Evolutionary conservation across 768 basidiomycete species (phyloP).

Genomic region (Porpolomopsis calyptriformis): DNA sequence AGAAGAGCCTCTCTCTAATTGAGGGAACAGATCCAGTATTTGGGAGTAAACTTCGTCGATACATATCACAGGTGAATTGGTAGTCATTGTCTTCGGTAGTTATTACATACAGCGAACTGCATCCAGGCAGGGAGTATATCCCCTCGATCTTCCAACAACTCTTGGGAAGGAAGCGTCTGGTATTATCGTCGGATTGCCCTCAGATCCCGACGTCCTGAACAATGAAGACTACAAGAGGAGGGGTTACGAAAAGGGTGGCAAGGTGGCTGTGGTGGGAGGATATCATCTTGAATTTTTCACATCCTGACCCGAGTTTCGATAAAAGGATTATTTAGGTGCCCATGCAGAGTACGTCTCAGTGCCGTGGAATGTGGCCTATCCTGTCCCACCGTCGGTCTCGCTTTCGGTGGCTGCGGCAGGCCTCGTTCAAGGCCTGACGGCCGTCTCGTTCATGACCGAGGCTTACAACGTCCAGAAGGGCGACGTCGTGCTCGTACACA

Average conservation of each 20-base stretch:
- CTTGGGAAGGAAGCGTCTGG: slow-evolving; percentile 78
- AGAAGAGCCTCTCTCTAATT: not conserved
- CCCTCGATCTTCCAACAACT: slow-evolving; percentile 48
- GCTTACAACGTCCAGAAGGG: slow-evolving; percentile 74
- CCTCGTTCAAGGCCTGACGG: slow-evolving; percentile 69
- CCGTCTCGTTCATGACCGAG: slow-evolving; percentile 68
- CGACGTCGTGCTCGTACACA: slow-evolving; percentile 77
- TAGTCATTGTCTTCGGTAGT: not conserved
- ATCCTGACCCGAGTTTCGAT: not conserved
- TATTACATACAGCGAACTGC: not conserved
- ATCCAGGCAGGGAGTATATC: slow-evolving; percentile 54
- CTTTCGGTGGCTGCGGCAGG: slow-evolving; percentile 56
- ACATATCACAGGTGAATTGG: slow-evolving; percentile 58
- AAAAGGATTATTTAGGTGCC: slow-evolving; percentile 35
- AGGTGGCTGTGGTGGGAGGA: slow-evolving; percentile 55
- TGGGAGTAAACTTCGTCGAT: slow-evolving; percentile 83
- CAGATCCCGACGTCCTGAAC: slow-evolving; percentile 47
- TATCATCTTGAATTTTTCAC: not conserved
- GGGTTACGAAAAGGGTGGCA: slow-evolving; percentile 56
- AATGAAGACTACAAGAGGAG: slow-evolving; percentile 54
- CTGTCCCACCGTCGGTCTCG: slow-evolving; percentile 54
- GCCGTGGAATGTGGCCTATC: slow-evolving; percentile 49
- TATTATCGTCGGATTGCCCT: slow-evolving; percentile 62
- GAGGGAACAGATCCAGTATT: slow-evolving; percentile 43
- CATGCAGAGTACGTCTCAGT: slow-evolving; percentile 67